Conservation (phyloP, 2,329 filamentous ascomycete genomes). For the Epichloe brachyelytri region DNA sequence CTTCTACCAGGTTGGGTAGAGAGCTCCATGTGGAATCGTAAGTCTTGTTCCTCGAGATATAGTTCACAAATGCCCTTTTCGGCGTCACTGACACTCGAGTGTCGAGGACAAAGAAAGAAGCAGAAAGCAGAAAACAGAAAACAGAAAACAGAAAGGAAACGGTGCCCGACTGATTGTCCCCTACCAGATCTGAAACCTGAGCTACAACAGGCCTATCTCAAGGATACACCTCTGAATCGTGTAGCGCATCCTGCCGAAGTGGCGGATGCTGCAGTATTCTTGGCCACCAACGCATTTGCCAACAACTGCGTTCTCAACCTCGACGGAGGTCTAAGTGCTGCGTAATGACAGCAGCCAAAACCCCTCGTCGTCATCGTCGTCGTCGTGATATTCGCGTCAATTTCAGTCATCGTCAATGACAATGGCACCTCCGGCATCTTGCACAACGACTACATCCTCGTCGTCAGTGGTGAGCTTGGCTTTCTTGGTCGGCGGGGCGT, state of each 20-base stretch:
- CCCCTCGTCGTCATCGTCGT: not conserved
- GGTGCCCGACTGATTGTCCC: constrained; percentile 25
- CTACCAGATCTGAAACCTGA: constrained; percentile 24
- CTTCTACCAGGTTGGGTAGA: constrained; percentile 74
- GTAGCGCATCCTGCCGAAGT: constrained; percentile 60
- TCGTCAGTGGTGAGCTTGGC: constrained; percentile 23
- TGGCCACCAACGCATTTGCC: constrained; percentile 66
- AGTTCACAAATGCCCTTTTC: constrained; percentile 4
- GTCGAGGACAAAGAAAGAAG: not conserved
- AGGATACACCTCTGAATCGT: constrained; percentile 49
- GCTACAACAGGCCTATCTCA: constrained; percentile 25
- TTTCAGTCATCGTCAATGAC: constrained; percentile 49
- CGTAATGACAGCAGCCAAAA: constrained; percentile 24
- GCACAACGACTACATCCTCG: constrained; percentile 33
- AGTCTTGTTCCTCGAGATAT: constrained; percentile 14
- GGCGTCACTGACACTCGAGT: not conserved
- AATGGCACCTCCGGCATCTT: constrained; percentile 48
- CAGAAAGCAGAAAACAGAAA: not conserved
- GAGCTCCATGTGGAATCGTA: constrained; percentile 67
- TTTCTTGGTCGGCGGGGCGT: constrained; percentile 34
- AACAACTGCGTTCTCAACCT: constrained; percentile 81
- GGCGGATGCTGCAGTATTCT: constrained; percentile 69
- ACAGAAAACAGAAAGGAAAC: not conserved
- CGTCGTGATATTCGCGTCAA: not conserved
- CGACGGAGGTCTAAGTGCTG: constrained; percentile 69